phyloP scores from a whole-genome alignment of 2,329 filamentous ascomycete species.

The Dendryphion nanum region DNA sequence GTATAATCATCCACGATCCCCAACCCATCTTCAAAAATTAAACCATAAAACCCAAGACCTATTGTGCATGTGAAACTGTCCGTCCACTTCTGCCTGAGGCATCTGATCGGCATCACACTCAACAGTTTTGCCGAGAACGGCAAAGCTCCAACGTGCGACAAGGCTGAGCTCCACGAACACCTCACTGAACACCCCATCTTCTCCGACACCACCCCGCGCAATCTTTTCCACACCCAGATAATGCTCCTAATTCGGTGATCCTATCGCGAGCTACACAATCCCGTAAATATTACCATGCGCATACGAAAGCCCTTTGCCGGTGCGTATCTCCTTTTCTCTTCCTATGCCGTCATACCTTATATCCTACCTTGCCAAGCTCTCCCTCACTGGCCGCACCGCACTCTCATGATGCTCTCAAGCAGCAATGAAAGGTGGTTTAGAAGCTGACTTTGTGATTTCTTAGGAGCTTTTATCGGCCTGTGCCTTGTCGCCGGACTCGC shows the following conservation, averaged over 20 bases:
- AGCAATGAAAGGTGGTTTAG: too few species aligned
- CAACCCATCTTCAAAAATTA: too few species aligned
- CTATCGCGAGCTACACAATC: too few species aligned
- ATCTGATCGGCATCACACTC: not conserved
- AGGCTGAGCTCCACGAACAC: not conserved
- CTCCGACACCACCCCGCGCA: too few species aligned
- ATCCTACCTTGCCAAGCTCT: conserved; percentile 1
- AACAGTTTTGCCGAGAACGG: conserved; percentile 2
- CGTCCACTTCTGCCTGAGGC: not conserved
- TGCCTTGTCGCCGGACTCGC: conserved; percentile 65
- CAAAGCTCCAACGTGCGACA: not conserved
- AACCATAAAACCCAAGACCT: too few species aligned
- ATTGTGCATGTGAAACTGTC: too few species aligned
- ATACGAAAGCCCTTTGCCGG: conserved; percentile 88
- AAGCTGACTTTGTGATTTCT: too few species aligned
- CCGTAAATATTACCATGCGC: conserved; percentile 60
- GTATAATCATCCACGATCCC: too few species aligned
- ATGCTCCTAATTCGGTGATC: too few species aligned
- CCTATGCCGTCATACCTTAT: conserved; percentile 12
- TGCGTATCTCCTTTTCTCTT: conserved; percentile 48
- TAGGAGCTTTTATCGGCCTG: conserved; percentile 56
- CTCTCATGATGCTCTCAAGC: too few species aligned
- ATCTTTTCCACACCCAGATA: not conserved
- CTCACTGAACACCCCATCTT: not conserved
- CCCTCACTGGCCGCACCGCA: not conserved